Evolutionary conservation across 805 yeast genomes (phyloP), one percentile per base, ranked within the genome.

Genomic region (Zygoascus biomembranicola): DNA sequence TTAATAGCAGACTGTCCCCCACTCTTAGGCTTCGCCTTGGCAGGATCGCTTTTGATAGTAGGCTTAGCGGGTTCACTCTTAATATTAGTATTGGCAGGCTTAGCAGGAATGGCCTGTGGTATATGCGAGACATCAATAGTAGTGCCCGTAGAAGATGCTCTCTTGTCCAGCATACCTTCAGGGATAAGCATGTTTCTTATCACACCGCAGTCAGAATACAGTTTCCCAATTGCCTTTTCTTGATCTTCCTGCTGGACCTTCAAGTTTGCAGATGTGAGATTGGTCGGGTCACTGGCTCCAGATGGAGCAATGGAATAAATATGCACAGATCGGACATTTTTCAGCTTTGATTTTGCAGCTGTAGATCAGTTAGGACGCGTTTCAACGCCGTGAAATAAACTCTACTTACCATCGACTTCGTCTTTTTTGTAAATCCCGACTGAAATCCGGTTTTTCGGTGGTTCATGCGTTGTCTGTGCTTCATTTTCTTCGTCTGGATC

Each of bases 251-350:
- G 31, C 13, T 32, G 51, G 19, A 44, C 48, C 43, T 47, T 23
- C 16, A 41, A 20, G 11, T 28, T 41, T 2, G 31, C 46, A 10
- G 20, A 32, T 31, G 49, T 37, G 10, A 47, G 23, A 20, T 32
- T 19, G 20, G 52, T 53, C 3, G 35, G 8, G 16, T 47, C 49
- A 32, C 42, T 20, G 8, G 58, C 55, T 5, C 35, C 37, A 13
- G 57, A 50, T 20, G 47, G 51, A 4, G 54, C 56, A 32, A 58
- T 18, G 32, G 58, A 50, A 49, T 58, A 58, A 32, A 58, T 31
- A 35, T 57, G 59, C 10, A 54, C 42, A 5, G 58, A 44, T 3
- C 43, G 37, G 10, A 58, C 45, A 10, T 20, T 20, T 4, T 35
- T 35, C 47, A 53, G 54, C n/a, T 41, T 41, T 9, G 32, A 11